These are phyloP conservation scores for Thermothielavioides terrestris DNA, from an alignment of 495 filamentous ascomycete species.

Conservation along the genomic window DNA sequence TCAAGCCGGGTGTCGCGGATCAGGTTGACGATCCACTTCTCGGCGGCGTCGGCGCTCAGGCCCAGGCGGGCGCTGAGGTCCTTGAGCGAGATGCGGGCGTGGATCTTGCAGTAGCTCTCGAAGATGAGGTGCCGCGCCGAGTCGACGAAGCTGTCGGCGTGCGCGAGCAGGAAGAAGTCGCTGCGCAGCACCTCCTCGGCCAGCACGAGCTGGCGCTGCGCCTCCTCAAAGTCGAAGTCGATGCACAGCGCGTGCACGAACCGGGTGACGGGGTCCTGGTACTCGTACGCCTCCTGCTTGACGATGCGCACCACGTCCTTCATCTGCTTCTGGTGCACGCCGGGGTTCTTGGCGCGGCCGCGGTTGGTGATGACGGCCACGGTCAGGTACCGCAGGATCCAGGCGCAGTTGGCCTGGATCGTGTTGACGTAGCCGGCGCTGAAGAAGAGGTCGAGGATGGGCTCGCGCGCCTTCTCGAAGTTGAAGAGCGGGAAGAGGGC, in stretches of 20 bases:
- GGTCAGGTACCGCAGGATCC: constrained; percentile 90
- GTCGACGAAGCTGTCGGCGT: constrained; percentile 86
- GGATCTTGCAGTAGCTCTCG: constrained; percentile 99
- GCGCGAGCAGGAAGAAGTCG: constrained; percentile 88
- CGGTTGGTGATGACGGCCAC: constrained; percentile 96
- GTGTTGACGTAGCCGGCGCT: constrained; percentile 95
- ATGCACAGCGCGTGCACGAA: constrained; percentile 94
- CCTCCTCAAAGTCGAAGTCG: constrained; percentile 98
- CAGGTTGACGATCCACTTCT: constrained; percentile 99
- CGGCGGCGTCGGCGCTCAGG: constrained; percentile 83
- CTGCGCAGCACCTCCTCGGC: constrained; percentile 85
- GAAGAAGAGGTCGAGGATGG: constrained; percentile 91
- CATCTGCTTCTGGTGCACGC: constrained; percentile 91
- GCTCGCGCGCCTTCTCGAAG: constrained; percentile 82
- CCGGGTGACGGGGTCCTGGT: constrained; percentile 88
- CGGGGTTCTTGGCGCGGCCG: constrained; percentile 68
- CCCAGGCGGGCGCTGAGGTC: constrained; percentile 86
- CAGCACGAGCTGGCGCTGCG: constrained; percentile 80
- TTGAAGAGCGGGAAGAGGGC: constrained; percentile 98
- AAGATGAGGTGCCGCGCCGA: constrained; percentile 92
- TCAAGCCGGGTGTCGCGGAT: constrained; percentile 96
- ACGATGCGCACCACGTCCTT: constrained; percentile 94
- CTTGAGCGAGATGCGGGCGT: constrained; percentile 95
- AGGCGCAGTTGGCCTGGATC: constrained; percentile 94
- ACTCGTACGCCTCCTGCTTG: constrained; percentile 95